Evolutionary conservation across 208 protist species (phyloP).

Genomic region (Acanthamoeba sp.): DNA sequence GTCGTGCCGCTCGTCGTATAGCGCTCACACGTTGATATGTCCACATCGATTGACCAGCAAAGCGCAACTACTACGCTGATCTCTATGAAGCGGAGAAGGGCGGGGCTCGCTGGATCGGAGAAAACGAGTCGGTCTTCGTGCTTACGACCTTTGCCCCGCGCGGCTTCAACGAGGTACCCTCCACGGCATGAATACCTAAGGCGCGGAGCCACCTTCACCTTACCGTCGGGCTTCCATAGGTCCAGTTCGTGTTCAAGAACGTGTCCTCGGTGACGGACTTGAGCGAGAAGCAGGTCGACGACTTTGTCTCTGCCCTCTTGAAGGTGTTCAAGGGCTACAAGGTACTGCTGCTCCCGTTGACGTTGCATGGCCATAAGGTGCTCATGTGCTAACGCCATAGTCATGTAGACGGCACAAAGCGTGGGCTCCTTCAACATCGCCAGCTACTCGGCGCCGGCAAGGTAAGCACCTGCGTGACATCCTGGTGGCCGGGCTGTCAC

Average conservation of each 20-base stretch:
- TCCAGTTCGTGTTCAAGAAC: background rate
- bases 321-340: constrained; percentile 62
- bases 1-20: no score
- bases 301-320: background rate
- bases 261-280: constrained; percentile 42
- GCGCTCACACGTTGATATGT: no score
- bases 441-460: background rate
- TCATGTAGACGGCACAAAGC: no score
- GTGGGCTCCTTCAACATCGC: constrained; percentile 72
- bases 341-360: background rate
- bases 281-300: constrained; percentile 60
- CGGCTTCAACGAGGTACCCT: constrained; percentile 45
- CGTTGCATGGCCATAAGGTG: no score
- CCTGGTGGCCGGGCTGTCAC: no score
- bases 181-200: background rate
- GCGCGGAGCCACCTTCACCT: no score
- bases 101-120: background rate
- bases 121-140: constrained; percentile 30
- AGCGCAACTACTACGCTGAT: constrained; percentile 43
- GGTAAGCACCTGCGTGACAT: background rate
- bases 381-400: no score
- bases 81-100: background rate
- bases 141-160: constrained; percentile 48
- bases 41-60: background rate
- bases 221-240: no score